A percentile compares a stretch with the other conserved stretches of the same genome.
Conservation (phyloP, 768 basidiomycete genomes). For the Lactarius sanguifluus region DNA sequence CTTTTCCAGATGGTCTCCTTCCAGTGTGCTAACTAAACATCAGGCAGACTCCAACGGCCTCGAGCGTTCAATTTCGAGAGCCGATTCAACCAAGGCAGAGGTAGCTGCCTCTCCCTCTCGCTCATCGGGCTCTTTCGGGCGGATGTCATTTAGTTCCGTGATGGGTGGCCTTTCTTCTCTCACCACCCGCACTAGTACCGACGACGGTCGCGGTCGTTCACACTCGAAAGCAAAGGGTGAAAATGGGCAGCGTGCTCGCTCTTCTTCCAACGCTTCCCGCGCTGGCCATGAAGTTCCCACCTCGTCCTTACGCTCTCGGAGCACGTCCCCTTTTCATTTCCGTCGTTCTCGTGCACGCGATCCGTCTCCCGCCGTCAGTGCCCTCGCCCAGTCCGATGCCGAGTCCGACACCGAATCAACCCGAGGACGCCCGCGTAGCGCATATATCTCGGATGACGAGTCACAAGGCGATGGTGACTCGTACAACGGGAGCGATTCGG, state of each 20-base stretch:
- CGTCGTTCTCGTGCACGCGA: constrained; percentile 61
- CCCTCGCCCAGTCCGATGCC: constrained; percentile 59
- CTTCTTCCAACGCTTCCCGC: constrained; percentile 48
- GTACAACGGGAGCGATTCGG: constrained; percentile 55
- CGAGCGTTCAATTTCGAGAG: constrained; percentile 42
- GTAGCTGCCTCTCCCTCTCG: constrained; percentile 34
- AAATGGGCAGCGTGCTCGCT: constrained; percentile 36
- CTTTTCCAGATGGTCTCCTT: constrained; percentile 33
- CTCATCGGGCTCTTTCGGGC: constrained; percentile 54
- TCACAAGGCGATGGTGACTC: constrained; percentile 42
- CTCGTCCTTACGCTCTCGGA: constrained; percentile 58
- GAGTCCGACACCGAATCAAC: constrained; percentile 58
- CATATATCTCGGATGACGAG: constrained; percentile 72
- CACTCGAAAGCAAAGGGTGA: constrained; percentile 41
- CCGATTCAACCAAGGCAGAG: constrained; percentile 28
- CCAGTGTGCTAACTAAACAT: constrained; percentile 38
- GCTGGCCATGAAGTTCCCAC: constrained; percentile 32
- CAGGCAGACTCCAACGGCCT: constrained; percentile 54
- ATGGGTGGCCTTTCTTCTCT: constrained; percentile 69
- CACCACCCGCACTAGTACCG: constrained; percentile 47
- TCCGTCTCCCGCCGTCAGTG: constrained; percentile 49
- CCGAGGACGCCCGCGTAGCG: constrained; percentile 55
- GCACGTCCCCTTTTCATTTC: constrained; percentile 78
- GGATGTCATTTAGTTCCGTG: constrained; percentile 65
- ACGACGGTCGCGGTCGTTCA: constrained; percentile 47